Evolutionary conservation across 371 early-diverging fungal genomes (phyloP).

Genomic region (Syncephalastrum monosporum): DNA sequence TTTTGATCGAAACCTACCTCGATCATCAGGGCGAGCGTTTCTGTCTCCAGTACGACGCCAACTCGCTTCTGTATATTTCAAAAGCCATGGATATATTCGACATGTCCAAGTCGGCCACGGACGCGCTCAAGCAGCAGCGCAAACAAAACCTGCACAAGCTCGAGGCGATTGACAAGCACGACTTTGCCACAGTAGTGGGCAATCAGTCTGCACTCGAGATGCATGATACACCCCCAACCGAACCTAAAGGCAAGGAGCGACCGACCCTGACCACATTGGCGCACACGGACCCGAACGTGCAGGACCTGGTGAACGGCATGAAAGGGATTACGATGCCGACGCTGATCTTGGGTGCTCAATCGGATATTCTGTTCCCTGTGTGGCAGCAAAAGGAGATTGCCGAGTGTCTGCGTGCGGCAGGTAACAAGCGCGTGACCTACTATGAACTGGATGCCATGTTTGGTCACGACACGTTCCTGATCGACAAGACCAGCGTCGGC

Average conservation of each 20-base stretch:
- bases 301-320: conserved; percentile 62
- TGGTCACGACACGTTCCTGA: conserved; percentile 96
- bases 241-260: conserved; percentile 12
- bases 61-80: conserved; percentile 90
- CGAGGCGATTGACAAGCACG: conserved; percentile 21
- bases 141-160: conserved; percentile 32
- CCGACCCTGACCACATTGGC: conserved; percentile 22
- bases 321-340: conserved; percentile 68
- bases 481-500: conserved; percentile 87
- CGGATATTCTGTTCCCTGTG: conserved; percentile 92
- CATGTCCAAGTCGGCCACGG: conserved; percentile 63
- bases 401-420: conserved; percentile 73
- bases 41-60: conserved; percentile 92
- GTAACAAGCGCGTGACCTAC: conserved; percentile 89
- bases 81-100: conserved; percentile 99
- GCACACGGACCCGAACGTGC: conserved; percentile 47
- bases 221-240: conserved; percentile 2
- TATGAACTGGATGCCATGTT: conserved; percentile 96
- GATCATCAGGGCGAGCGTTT: conserved; percentile 95
- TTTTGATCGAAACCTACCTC: conserved; percentile 92
- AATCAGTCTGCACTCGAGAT: conserved; percentile 39
- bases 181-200: conserved; percentile 27
- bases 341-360: conserved; percentile 90
- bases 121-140: conserved; percentile 46
- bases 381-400: conserved; percentile 97